These are phyloP conservation scores for Lachnellula cervina DNA, from an alignment of 2,329 filamentous ascomycete genomes.

Conservation along the genomic window DNA sequence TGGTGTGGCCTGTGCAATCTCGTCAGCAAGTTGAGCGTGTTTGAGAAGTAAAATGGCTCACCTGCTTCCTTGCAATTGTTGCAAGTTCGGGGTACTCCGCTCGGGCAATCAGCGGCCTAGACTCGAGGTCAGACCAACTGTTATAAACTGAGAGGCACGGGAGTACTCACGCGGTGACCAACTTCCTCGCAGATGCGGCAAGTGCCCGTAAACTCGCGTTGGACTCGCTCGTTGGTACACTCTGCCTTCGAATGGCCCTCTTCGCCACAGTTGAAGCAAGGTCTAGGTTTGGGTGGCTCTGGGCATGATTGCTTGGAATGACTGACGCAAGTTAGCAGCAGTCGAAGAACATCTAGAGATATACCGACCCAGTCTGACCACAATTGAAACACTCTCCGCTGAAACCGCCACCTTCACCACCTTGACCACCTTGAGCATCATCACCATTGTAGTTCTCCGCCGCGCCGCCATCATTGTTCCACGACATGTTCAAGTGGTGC, in stretches of 20 bases:
- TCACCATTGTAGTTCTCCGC: slow-evolving; percentile 5
- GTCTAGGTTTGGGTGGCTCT: slow-evolving; percentile 20
- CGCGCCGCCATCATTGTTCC: slow-evolving; percentile 17
- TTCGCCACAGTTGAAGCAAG: slow-evolving; percentile 52
- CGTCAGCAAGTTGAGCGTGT: neutral
- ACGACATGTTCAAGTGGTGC: slow-evolving; percentile 22
- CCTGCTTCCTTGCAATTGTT: slow-evolving; percentile 59
- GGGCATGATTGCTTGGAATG: slow-evolving; percentile 20
- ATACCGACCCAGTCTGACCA: slow-evolving; percentile 44
- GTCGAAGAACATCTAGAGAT: neutral
- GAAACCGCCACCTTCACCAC: slow-evolving; percentile 26
- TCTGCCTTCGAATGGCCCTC: slow-evolving; percentile 62
- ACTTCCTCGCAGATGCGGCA: slow-evolving; percentile 53
- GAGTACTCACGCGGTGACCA: slow-evolving; percentile 42
- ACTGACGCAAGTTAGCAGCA: slow-evolving; percentile 4
- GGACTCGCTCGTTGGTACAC: slow-evolving; percentile 51
- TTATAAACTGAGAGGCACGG: neutral
- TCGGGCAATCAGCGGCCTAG: slow-evolving; percentile 55
- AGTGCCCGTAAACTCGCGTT: slow-evolving; percentile 45
- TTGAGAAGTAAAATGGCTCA: slow-evolving; percentile 28
- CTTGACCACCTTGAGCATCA: slow-evolving; percentile 5
- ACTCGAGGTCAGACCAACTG: neutral
- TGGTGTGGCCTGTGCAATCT: slow-evolving; percentile 46
- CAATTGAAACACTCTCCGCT: slow-evolving; percentile 56
- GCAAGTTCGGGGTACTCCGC: slow-evolving; percentile 51